Percentiles rank a stretch among this genome's conserved stretches.
Evolutionary conservation across 306 rosid genomes (phyloP).

Genomic region (Glycine soja): DNA sequence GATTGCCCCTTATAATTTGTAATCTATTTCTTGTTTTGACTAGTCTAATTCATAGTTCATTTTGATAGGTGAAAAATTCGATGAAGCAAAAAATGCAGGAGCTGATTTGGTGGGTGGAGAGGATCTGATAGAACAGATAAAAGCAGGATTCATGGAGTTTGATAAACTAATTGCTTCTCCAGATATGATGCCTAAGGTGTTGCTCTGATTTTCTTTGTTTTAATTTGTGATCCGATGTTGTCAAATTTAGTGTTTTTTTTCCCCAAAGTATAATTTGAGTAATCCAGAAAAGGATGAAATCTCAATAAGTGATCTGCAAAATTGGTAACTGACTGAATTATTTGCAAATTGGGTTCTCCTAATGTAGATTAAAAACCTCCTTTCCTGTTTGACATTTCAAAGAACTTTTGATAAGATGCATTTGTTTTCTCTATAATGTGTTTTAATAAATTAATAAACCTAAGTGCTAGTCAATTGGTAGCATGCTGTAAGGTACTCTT

Average conservation of each 20-base stretch:
- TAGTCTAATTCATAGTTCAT: slow-evolving; percentile 32
- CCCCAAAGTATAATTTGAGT: slow-evolving; percentile 4
- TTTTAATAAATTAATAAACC: not conserved
- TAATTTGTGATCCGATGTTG: slow-evolving; percentile 25
- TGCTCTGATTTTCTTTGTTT: slow-evolving; percentile 49
- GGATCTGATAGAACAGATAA: slow-evolving; percentile 96
- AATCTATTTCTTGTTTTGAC: slow-evolving; percentile 32
- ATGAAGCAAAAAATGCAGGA: slow-evolving; percentile 96
- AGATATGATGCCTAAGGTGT: slow-evolving; percentile 99
- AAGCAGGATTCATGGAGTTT: slow-evolving; percentile 98
- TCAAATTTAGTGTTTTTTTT: not conserved
- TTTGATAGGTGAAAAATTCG: slow-evolving; percentile 84
- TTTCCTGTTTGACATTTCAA: slow-evolving; percentile 19
- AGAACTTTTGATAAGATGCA: not conserved
- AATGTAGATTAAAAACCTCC: slow-evolving; percentile 30
- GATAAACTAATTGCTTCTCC: slow-evolving; percentile 99
- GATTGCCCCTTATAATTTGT: slow-evolving; percentile 2
- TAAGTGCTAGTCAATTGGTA: not conserved
- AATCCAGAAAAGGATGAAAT: not conserved
- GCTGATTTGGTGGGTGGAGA: slow-evolving; percentile 99
- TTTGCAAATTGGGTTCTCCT: not conserved
- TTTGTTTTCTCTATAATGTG: not conserved
- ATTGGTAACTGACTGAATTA: too few relatives aligned
- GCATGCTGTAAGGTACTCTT: slow-evolving; percentile 16
- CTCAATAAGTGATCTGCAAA: not conserved